A percentile compares a stretch with the other conserved stretches of the same genome.
Conservation (phyloP, 306 rosid species). For the Begonia fuchsioides region DNA sequence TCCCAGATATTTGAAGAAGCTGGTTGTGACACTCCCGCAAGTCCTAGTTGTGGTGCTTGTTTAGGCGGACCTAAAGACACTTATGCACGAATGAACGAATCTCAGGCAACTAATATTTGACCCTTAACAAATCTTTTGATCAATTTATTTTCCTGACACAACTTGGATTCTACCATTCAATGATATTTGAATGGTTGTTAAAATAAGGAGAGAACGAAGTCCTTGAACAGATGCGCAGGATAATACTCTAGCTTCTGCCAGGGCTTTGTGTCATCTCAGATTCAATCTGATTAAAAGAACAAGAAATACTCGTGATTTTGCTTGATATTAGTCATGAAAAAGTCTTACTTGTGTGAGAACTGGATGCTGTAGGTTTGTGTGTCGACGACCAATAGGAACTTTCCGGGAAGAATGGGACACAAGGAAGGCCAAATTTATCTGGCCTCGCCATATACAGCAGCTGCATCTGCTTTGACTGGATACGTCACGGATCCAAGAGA, state of each 20-base stretch:
- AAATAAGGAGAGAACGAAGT: too few relatives aligned
- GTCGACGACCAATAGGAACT: slow-evolving; percentile 85
- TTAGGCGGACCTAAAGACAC: slow-evolving; percentile 96
- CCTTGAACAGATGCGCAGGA: too few relatives aligned
- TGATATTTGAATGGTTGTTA: too few relatives aligned
- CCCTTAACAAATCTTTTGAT: neutral
- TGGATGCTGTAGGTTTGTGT: slow-evolving; percentile 56
- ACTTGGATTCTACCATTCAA: too few relatives aligned
- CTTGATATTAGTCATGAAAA: too few relatives aligned
- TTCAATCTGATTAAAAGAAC: too few relatives aligned
- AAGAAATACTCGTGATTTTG: too few relatives aligned
- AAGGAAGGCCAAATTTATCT: slow-evolving; percentile 82
- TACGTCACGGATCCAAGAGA: slow-evolving; percentile 87
- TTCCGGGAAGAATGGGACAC: slow-evolving; percentile 97
- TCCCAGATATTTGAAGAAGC: slow-evolving; percentile 98
- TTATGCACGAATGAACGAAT: slow-evolving; percentile 77
- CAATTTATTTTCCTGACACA: neutral
- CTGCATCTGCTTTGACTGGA: slow-evolving; percentile 97
- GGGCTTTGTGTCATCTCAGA: too few relatives aligned
- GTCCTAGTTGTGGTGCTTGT: slow-evolving; percentile 96
- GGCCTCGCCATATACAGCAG: slow-evolving; percentile 93
- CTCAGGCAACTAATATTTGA: slow-evolving; percentile 39
- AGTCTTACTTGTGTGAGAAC: neutral
- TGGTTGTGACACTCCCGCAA: slow-evolving; percentile 97
- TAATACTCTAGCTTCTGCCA: too few relatives aligned